A percentile compares a stretch with the other conserved stretches of the same genome.
Evolutionary conservation across 192 early-diverging fungal species (phyloP).

Genomic region (Rhizoclosmatium sp.): DNA sequence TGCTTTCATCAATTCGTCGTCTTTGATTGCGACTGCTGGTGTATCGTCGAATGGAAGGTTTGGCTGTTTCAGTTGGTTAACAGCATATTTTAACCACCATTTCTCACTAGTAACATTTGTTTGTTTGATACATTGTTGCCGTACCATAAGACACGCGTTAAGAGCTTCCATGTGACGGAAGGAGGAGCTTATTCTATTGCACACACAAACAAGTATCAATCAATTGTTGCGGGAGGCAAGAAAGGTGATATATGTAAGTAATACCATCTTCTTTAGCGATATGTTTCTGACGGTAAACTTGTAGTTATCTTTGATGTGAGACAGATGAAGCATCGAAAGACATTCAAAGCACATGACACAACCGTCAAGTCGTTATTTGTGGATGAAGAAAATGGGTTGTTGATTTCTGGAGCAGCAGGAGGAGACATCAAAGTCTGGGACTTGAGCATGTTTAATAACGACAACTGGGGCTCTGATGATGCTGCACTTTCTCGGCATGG

Average conservation of each 20-base stretch:
- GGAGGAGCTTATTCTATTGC: slow-evolving; percentile 72
- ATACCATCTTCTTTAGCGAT: not conserved
- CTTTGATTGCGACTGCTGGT: slow-evolving; percentile 76
- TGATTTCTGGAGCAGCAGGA: slow-evolving; percentile 74
- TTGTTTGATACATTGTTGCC: slow-evolving; percentile 85
- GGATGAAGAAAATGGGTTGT: slow-evolving; percentile 61
- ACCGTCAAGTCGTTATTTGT: slow-evolving; percentile 71
- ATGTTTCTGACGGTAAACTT: not conserved
- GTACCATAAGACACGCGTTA: slow-evolving; percentile 62
- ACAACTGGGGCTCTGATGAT: slow-evolving; percentile 61
- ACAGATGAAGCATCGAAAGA: slow-evolving; percentile 69
- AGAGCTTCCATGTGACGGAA: slow-evolving; percentile 69
- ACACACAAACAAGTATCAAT: slow-evolving; percentile 65
- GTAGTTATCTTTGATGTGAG: slow-evolving; percentile 79
- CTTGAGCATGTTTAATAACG: slow-evolving; percentile 54
- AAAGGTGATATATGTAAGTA: slow-evolving; percentile 77
- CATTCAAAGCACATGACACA: slow-evolving; percentile 72
- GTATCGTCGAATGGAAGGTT: slow-evolving; percentile 60
- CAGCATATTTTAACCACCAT: not conserved
- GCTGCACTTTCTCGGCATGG: slow-evolving; percentile 50
- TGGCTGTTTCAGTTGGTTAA: not conserved
- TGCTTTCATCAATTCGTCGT: slow-evolving; percentile 75
- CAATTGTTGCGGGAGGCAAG: slow-evolving; percentile 77
- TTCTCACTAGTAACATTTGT: slow-evolving; percentile 63
- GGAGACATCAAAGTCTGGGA: slow-evolving; percentile 74